Evolutionary conservation across 345 rosid genomes (phyloP), one percentile per base, ranked within the genome.

Genomic region (Eucalyptus cloeziana): DNA sequence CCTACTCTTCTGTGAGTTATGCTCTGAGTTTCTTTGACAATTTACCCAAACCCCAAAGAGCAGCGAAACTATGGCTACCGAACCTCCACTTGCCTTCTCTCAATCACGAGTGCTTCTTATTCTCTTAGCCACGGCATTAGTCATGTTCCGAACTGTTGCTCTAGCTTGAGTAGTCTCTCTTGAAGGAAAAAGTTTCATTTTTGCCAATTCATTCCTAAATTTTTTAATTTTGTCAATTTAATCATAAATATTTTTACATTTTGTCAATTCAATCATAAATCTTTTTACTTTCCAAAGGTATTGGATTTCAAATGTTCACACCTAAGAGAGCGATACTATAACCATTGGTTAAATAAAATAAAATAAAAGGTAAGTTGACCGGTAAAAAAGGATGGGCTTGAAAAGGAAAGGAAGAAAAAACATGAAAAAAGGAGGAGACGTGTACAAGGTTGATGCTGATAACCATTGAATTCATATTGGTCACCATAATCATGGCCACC

Each of bases 201-300:
- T 56, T 56, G 0, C 0, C 60, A 22, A 56, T 56, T 21, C 2
- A 21, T 4, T 56, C 1, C 2, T 56, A 22, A 4, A 22, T 9
- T 8, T 56, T 21, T 22, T 22, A 56, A 56, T 9, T 56, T 0
- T 56, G 0, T 8, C 2, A 22, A 56, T 56, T 56, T 21, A 56
- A 9, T 21, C 5, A 56, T 22, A 2, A 56, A 22, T 0, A 3
- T 22, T 22, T 54, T 22, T 2, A 56, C 2, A 0, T 54, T 21
- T 8, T 54, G 25, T 54, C 60, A 54, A 54, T 19, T 54, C 2
- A 4, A 0, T 54, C 5, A 17, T 51, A 7, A 17, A 0, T 17
- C 9, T 0, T 51, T 51, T 51, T 51, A 17, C 2, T 51, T 51
- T 51, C 1, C 1, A 51, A 51, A 51, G 0, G 2, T 51, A 17